Percentiles rank a stretch among this genome's conserved stretches.
These are phyloP conservation scores for Ganoderma resinaceum DNA, from an alignment of 1,284 basidiomycete species.

Conservation along the genomic window DNA sequence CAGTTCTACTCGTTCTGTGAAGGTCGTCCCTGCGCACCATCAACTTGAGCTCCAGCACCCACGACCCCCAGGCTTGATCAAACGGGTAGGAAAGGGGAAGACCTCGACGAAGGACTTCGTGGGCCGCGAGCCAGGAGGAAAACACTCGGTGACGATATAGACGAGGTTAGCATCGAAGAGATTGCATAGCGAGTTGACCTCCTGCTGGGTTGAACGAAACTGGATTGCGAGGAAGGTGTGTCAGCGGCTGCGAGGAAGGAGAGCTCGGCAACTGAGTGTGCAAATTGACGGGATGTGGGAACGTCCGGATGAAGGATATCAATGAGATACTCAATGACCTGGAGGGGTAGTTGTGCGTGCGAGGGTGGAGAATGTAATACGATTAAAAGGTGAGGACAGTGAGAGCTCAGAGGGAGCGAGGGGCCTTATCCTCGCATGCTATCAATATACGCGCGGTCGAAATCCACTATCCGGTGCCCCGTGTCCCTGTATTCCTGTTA, in stretches of 20 bases:
- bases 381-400: too few species aligned
- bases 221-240: neutral
- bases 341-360: neutral
- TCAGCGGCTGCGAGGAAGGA: neutral
- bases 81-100: neutral
- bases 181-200: neutral
- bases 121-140: neutral
- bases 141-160: neutral
- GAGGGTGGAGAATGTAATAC: too few species aligned
- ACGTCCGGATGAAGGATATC: neutral
- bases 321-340: neutral
- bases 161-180: neutral
- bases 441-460: too few species aligned
- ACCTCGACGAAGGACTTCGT: neutral
- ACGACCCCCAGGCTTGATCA: too few species aligned
- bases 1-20: too few species aligned
- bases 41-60: too few species aligned
- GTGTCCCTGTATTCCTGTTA: too few species aligned
- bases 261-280: neutral
- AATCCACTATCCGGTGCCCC: too few species aligned
- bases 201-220: neutral
- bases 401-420: too few species aligned
- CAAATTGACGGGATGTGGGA: neutral
- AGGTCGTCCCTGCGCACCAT: too few species aligned
- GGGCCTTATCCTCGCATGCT: too few species aligned